Conservation (phyloP, 768 basidiomycete genomes). For the Basidioascus undulatus region DNA sequence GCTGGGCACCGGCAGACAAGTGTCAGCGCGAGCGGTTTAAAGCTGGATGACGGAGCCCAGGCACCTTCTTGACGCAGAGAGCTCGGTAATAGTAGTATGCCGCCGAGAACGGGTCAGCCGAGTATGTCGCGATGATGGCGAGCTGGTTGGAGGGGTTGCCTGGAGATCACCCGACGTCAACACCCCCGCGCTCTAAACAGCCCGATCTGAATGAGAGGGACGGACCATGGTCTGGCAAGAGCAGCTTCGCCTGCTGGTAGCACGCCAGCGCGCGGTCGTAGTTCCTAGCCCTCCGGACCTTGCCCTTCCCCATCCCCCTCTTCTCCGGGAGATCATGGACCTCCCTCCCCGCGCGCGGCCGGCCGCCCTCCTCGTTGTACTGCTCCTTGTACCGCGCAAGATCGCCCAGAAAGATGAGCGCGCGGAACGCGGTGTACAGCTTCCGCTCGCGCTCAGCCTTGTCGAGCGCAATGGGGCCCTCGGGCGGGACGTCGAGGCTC, state of each 20-base stretch:
- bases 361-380: slow-evolving; percentile 34
- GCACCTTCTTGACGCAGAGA: slow-evolving; percentile 62
- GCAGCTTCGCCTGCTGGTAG: slow-evolving; percentile 60
- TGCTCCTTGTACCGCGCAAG: slow-evolving; percentile 80
- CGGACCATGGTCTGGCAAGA: slow-evolving; percentile 63
- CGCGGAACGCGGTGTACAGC: slow-evolving; percentile 60
- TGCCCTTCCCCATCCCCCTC: slow-evolving; percentile 25
- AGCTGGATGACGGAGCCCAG: no score
- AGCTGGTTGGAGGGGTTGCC: slow-evolving; percentile 81
- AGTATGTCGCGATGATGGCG: slow-evolving; percentile 70
- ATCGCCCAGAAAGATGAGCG: slow-evolving; percentile 76
- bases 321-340: slow-evolving; percentile 5
- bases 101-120: slow-evolving; percentile 54
- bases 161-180: background rate
- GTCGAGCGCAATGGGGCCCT: background rate
- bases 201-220: background rate
- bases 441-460: slow-evolving; percentile 30
- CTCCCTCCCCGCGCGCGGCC: slow-evolving; percentile 20
- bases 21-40: no score
- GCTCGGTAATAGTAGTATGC: slow-evolving; percentile 76
- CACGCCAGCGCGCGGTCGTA: slow-evolving; percentile 51
- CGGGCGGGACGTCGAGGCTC: background rate
- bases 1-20: no score
- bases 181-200: background rate
- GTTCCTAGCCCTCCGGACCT: slow-evolving; percentile 32